Base-by-base conservation (phyloP, 768 basidiomycete species). In the Gloeostereum incarnatum region DNA sequence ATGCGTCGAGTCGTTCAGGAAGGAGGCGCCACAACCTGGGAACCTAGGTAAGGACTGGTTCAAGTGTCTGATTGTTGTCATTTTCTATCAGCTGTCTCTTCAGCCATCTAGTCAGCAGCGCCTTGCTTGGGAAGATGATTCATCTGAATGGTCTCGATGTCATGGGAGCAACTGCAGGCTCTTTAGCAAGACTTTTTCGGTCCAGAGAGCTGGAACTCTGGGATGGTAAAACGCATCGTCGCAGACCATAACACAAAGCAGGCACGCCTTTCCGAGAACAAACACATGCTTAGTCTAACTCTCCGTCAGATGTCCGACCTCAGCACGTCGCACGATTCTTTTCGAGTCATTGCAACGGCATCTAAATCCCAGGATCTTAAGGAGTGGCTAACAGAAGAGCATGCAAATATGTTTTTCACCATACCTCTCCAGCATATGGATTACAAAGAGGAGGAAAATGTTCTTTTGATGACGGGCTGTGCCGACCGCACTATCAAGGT, bases 391-490 rank as follows among this genome's bases (percentile, higher is more conserved):
- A 62, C 68, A 1, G 70, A 73, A 41, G 78, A 82, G 48, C 73
- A 80, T 49, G 70, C 74, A 18, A 81, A 80, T 48, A 80, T 80
- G 77, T 80, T 82, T 63, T 74, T 80, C 53, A 54, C 77, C 7
- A 51, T 82, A 10, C 68, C 73, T 6, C 65, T 70, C 30, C 72
- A 73, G 46, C 76, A 78, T 1, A 82, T 82, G 78, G 60, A 63
- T 20, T 45, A 41, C 10, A 45, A 51, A 0, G 78, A 82, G 51
- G 78, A 82, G 55, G 45, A 50, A 0, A 43, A 50, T 2, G 53
- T 79, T 10, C 69, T 82, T 2, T 45, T 53, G 13, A 58, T 64
- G 6, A 76, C 77, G 1, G 73, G 71, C 3, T 80, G 78, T 46
- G 49, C 65, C 0, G 41, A 50, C 2, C 31, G 43, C 2, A 35